phyloP scores from a whole-genome alignment of 2,329 filamentous ascomycete genomes.

The Blastomyces gilchristii region DNA sequence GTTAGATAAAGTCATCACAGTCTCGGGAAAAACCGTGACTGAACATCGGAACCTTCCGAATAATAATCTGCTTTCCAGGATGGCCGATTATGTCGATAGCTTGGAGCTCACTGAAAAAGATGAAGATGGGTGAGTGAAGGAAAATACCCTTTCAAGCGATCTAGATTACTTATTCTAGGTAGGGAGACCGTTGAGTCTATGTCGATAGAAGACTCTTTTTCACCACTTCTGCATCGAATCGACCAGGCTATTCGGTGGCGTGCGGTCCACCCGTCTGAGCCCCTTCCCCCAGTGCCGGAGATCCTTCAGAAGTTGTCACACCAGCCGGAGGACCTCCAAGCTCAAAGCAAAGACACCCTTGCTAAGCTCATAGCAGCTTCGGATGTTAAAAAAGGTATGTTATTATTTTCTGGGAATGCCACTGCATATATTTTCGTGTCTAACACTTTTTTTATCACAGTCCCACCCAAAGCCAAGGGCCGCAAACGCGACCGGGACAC shows the following conservation, averaged over 20 bases:
- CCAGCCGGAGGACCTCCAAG: conserved; percentile 57
- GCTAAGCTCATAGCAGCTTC: conserved; percentile 57
- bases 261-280: conserved; percentile 60
- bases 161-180: conserved; percentile 9
- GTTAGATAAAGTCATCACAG: conserved; percentile 73
- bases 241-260: conserved; percentile 76
- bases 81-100: conserved; percentile 83
- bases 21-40: conserved; percentile 69
- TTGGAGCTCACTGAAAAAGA: conserved; percentile 76
- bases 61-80: conserved; percentile 62
- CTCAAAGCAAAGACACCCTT: conserved; percentile 48
- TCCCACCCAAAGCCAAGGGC: conserved; percentile 68
- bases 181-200: conserved; percentile 57
- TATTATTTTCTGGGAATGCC: background rate
- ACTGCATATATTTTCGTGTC: background rate
- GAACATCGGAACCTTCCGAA: conserved; percentile 77
- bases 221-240: conserved; percentile 76
- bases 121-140: conserved; percentile 55
- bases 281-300: conserved; percentile 52
- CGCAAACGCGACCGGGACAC: conserved; percentile 56
- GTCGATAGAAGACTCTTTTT: conserved; percentile 69
- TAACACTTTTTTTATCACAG: conserved; percentile 32
- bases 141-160: conserved; percentile 9
- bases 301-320: conserved; percentile 62
- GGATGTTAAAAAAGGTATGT: conserved; percentile 69